Conservation (phyloP, 1,284 basidiomycete genomes). For the Rhodotorula sp. region DNA sequence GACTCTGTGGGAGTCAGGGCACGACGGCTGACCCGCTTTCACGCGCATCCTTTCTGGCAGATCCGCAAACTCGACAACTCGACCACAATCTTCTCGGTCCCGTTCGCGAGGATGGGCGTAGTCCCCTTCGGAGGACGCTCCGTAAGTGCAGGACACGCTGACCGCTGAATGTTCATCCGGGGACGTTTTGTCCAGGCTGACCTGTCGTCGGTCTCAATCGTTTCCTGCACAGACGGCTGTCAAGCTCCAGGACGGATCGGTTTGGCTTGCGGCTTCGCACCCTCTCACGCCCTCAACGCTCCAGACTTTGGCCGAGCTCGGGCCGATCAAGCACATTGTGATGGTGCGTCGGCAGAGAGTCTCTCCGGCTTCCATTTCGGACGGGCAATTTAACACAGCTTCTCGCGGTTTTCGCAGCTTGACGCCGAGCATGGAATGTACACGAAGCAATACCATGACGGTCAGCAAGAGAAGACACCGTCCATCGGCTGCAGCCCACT, state of each 20-base stretch:
- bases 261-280: slow-evolving; percentile 85
- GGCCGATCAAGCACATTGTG: slow-evolving; percentile 50
- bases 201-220: neutral
- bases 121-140: slow-evolving; percentile 49
- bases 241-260: slow-evolving; percentile 64
- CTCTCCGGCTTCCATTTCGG: neutral
- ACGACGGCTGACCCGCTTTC: neutral
- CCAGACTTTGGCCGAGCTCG: slow-evolving; percentile 9
- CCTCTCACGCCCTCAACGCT: slow-evolving; percentile 62
- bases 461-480: neutral
- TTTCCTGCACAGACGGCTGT: slow-evolving; percentile 61
- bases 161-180: neutral
- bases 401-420: neutral
- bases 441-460: slow-evolving; percentile 19
- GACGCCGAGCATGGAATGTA: slow-evolving; percentile 36
- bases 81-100: slow-evolving; percentile 46
- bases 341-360: neutral
- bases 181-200: no score
- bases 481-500: neutral
- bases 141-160: slow-evolving; percentile 17
- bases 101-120: slow-evolving; percentile 47
- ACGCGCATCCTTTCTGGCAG: slow-evolving; percentile 10
- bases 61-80: slow-evolving; percentile 40
- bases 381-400: no score
- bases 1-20: neutral